Conservation (phyloP, 2,329 filamentous ascomycete genomes). For the Fusarium torreyae region DNA sequence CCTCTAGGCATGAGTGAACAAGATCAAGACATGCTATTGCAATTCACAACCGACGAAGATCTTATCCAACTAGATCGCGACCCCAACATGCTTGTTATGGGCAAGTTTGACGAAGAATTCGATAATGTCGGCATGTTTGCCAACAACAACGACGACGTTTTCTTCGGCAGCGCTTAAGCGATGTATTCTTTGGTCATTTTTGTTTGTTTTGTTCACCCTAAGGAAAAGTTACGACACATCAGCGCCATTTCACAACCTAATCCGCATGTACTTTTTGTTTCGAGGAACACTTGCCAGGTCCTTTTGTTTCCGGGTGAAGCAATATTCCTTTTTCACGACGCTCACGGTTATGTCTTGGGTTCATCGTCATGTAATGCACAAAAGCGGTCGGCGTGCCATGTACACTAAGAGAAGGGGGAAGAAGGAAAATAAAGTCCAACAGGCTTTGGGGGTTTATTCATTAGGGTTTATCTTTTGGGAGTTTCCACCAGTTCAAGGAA, state of each 20-base stretch:
- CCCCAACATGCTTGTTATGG: conserved; percentile 64
- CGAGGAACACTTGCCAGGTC: conserved; percentile 7
- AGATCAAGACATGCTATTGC: conserved; percentile 62
- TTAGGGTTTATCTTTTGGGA: neutral
- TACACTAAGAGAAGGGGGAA: conserved; percentile 26
- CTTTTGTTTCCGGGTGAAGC: conserved; percentile 25
- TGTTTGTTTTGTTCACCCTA: conserved; percentile 7
- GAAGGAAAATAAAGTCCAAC: conserved; percentile 10
- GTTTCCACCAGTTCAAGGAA: conserved; percentile 4
- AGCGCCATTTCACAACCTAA: conserved; percentile 32
- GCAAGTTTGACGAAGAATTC: conserved; percentile 70
- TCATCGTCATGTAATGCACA: conserved; percentile 22
- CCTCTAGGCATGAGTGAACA: conserved; percentile 55
- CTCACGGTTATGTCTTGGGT: conserved; percentile 39
- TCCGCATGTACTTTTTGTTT: conserved; percentile 33
- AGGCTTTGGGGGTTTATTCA: conserved; percentile 14
- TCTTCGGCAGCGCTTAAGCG: conserved; percentile 61
- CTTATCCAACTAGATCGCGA: conserved; percentile 63
- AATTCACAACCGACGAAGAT: conserved; percentile 61
- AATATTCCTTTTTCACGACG: conserved; percentile 39
- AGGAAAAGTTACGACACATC: conserved; percentile 30
- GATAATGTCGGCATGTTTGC: conserved; percentile 68
- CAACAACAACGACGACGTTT: conserved; percentile 65
- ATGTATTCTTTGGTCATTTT: conserved; percentile 3
- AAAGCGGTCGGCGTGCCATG: conserved; percentile 27